phyloP scores from a whole-genome alignment of 2,329 filamentous ascomycete species.

The Trichocomaceae sp. region DNA sequence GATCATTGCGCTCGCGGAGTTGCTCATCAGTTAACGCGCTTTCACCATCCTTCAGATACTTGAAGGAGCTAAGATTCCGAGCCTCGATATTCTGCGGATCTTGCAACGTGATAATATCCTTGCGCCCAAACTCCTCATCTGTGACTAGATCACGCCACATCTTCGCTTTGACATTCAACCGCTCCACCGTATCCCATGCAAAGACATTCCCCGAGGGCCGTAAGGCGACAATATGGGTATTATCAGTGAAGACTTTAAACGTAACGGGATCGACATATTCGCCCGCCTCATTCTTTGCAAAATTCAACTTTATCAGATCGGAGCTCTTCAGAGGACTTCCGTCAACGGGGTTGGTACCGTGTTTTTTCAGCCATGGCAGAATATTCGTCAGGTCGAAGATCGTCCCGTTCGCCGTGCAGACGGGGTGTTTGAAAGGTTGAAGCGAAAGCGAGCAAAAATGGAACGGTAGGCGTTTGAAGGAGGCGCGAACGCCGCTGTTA shows the following conservation, averaged over 20 bases:
- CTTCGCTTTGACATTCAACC: conserved; percentile 94
- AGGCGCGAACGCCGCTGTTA: conserved; percentile 47
- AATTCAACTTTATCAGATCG: conserved; percentile 85
- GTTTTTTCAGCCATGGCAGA: conserved; percentile 85
- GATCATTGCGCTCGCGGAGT: conserved; percentile 56
- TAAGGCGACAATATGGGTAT: conserved; percentile 91
- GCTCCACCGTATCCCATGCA: conserved; percentile 88
- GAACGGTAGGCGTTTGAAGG: conserved; percentile 87
- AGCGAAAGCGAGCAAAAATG: conserved; percentile 96
- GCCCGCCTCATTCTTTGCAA: conserved; percentile 82
- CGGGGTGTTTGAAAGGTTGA: conserved; percentile 89
- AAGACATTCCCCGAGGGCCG: conserved; percentile 89
- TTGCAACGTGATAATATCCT: conserved; percentile 92
- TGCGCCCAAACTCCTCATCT: conserved; percentile 76
- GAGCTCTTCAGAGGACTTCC: conserved; percentile 70
- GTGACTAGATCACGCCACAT: conserved; percentile 88
- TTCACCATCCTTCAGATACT: conserved; percentile 77
- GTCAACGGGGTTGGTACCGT: conserved; percentile 84
- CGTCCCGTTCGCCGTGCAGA: conserved; percentile 79
- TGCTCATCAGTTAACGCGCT: conserved; percentile 63
- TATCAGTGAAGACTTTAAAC: conserved; percentile 96
- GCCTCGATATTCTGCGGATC: conserved; percentile 85
- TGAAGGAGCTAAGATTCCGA: conserved; percentile 79
- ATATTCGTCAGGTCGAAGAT: conserved; percentile 97
- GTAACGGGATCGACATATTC: conserved; percentile 96